Evolutionary conservation across 2,329 filamentous ascomycete genomes (phyloP), one percentile per base, ranked within the genome.

Genomic region (Aspergillus sp.): DNA sequence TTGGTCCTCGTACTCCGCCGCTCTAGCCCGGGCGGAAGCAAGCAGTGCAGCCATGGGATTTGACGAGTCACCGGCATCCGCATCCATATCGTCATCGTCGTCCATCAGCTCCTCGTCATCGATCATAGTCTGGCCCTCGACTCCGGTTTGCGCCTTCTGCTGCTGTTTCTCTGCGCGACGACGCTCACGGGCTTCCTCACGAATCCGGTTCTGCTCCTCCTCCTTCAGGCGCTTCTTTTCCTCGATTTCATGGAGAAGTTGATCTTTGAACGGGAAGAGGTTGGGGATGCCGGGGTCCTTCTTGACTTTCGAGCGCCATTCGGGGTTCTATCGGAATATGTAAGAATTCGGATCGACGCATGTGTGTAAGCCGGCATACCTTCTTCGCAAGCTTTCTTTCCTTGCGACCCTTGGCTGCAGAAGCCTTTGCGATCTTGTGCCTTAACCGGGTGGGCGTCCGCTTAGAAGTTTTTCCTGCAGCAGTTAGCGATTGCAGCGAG

Each of bases 201-300:
- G 81, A 60, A 82, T 78, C 64, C 80, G 80, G 67, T 81, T 76
- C 49, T 80, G 78, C 63, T 95, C 88, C 63, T 95, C 90, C 54
- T 83, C 82, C 75, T 91, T 96, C 67, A 81, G 75, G 57, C 85
- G 75, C 64, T 86, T 86, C 60, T 82, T 85, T 72, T 95, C 88
- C 73, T 98, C 93, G 60, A 98, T 94, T 71, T 98, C 90, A 49
- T 90, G 83, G 30, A 98, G 80, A 23, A 98, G 81, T 76, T 86
- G 90, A 69, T 96, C 90, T 75, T 98, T 98, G 78, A 93, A 96
- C 1, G 93, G 93, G 74, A 96, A 98, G 32, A 96, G 74, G 65
- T 97, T 98, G 37, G 93, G 93, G 53, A 98, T 96, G 43, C 93
- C 93, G 20, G 91, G 93, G 62, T 98, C 93, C 75, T 97, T 98